Evolutionary conservation across 108 stramenopile species (phyloP), one percentile per base, ranked within the genome.

Genomic region (Discostella pseudostelligera): DNA sequence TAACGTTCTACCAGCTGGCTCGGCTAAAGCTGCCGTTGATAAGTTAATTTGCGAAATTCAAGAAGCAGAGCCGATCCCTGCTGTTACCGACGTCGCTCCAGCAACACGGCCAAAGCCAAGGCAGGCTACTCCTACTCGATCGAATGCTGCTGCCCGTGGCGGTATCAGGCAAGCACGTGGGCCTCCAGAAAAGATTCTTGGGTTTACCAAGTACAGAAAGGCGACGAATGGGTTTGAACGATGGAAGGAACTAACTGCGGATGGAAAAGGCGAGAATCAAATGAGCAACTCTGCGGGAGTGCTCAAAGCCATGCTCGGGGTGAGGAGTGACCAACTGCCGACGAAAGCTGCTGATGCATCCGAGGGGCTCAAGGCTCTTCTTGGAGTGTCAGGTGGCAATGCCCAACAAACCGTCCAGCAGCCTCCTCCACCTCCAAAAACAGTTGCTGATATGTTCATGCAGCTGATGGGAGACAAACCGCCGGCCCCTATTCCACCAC

Each of bases 381-480:
- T 87, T 39, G 87, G 87, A 9, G 82, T 87, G 10, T 55, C 57
- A 14, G 48, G 42, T 32, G 45, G 46, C n/a, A 22, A 65, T 25
- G 35, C 12, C 12, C 35, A 50, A 28, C 12, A 53, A 22, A 49
- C 42, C 36, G 60, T 50, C 49, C 21, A 68, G 9, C 16, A 51
- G n/a, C 56, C 69, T 25, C 45, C 75, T 29, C 59, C 77, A 14
- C 60, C 63, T 3, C 46, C 39, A 17, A 50, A 62, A 29, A 56
- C 79, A 50, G 92, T 83, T 35, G 89, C 89, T 16, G 87, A 90
- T 36, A 78, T 83, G 36, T 69, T 93, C 6, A 51, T 87, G 39
- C 79, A 70, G 32, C 37, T 93, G 45, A 87, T 89, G 83, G 72
- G 69, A 69, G 59, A 56, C 25, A 68, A 24, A 46, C 45, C 20